Percentiles rank a stretch among this genome's conserved stretches.
Evolutionary conservation across 192 early-diverging fungal genomes (phyloP).

Genomic region (Gamsiella multidivaricata): DNA sequence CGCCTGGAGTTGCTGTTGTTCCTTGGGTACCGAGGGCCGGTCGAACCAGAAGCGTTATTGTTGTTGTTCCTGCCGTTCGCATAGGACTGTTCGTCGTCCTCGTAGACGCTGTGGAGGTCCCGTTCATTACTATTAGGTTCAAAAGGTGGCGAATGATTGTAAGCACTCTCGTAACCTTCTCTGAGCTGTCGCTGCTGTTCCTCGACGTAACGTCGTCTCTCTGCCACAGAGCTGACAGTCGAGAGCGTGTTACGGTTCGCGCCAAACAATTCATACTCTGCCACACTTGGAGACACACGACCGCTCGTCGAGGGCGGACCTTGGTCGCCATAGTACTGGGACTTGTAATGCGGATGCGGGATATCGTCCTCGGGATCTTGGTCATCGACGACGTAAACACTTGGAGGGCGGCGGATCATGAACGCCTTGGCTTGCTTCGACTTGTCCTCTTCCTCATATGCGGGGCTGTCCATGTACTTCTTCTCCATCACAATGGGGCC

Average conservation of each 20-base stretch:
- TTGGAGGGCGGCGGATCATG: conserved; percentile 32
- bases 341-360: conserved; percentile 21
- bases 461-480: conserved; percentile 5
- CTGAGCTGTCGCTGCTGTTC: conserved; percentile 31
- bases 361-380: conserved; percentile 5
- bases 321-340: not conserved
- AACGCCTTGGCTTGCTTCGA: conserved; percentile 33
- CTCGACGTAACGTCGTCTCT: conserved; percentile 36
- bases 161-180: conserved; percentile 25
- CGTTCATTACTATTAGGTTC: conserved; percentile 10
- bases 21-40: conserved; percentile 1
- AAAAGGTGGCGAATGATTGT: conserved; percentile 15
- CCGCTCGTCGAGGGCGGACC: too few species aligned
- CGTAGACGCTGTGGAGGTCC: not conserved
- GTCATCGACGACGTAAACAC: conserved; percentile 20
- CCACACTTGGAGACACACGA: not conserved
- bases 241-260: not conserved
- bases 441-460: conserved; percentile 6
- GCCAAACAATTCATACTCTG: conserved; percentile 47
- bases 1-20: not conserved
- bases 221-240: conserved; percentile 19
- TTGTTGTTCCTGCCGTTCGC: not conserved
- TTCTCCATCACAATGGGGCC: not conserved
- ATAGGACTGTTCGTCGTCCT: not conserved
- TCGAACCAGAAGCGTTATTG: not conserved